Evolutionary conservation across 805 yeast genomes (phyloP).

Genomic region (Yarrowia sp.): DNA sequence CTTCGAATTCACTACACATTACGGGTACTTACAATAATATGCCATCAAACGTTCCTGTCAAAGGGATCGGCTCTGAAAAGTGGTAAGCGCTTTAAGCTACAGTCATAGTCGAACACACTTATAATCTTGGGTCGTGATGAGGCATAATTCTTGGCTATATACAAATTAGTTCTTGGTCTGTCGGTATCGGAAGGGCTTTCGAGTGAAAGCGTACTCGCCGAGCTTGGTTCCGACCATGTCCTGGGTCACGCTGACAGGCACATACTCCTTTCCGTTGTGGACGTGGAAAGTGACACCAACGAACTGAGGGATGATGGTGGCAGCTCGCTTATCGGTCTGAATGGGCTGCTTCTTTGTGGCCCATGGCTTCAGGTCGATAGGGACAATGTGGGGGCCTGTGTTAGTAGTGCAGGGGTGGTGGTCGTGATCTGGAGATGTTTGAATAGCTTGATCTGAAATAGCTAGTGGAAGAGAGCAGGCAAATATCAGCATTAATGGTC

Average conservation of each 20-base stretch:
- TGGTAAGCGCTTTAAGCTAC: no score
- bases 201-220: constrained; percentile 93
- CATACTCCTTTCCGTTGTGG: constrained; percentile 94
- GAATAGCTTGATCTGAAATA: not conserved
- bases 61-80: no score
- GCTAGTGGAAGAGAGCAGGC: no score
- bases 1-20: no score
- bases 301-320: constrained; percentile 93
- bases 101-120: no score
- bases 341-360: constrained; percentile 76
- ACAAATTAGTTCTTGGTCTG: constrained; percentile 25
- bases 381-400: constrained; percentile 84
- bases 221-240: constrained; percentile 96
- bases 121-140: not conserved
- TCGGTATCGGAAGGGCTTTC: constrained; percentile 74
- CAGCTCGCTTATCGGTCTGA: constrained; percentile 91
- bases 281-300: constrained; percentile 93
- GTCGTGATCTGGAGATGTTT: not conserved
- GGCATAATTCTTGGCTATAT: constrained; percentile 17
- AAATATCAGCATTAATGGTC: no score
- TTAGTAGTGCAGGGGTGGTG: not conserved
- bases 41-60: no score
- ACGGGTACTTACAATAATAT: no score
- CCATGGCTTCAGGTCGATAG: constrained; percentile 89
- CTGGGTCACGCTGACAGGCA: constrained; percentile 78